A percentile compares a stretch with the other conserved stretches of the same genome.
phyloP scores from a whole-genome alignment of 208 protist genomes.

The Leptomonas seymouri region DNA sequence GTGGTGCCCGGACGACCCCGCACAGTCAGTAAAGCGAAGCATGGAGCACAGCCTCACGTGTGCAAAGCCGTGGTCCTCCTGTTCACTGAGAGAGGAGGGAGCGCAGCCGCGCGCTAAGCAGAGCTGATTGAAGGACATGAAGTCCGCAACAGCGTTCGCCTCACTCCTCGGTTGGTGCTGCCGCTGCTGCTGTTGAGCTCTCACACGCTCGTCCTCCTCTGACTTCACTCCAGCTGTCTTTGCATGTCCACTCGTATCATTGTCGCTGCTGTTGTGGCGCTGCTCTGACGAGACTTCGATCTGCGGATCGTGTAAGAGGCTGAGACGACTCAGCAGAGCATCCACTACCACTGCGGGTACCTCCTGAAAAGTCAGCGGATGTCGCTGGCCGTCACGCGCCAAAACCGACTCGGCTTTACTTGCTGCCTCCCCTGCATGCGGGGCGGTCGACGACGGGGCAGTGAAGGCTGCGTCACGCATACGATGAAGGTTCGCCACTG shows the following conservation, averaged over 20 bases:
- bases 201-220: neutral
- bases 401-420: no score
- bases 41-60: conserved; percentile 9
- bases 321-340: conserved; percentile 18
- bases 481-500: conserved; percentile 28
- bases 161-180: conserved; percentile 21
- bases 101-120: conserved; percentile 3
- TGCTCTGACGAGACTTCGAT: no score
- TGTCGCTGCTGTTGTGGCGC: neutral
- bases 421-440: neutral
- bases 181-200: neutral
- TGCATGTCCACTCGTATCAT: no score
- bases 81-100: neutral
- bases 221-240: neutral
- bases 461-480: conserved; percentile 12
- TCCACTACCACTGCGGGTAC: conserved; percentile 30
- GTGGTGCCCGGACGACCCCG: conserved; percentile 3
- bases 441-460: neutral
- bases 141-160: conserved; percentile 29
- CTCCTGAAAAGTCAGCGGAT: conserved; percentile 26
- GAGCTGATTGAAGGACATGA: conserved; percentile 12
- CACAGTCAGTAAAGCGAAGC: neutral
- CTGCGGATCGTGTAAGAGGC: conserved; percentile 8
- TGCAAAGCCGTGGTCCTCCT: neutral
- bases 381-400: neutral